A percentile compares a stretch with the other conserved stretches of the same genome.
These are phyloP conservation scores for Fusarium sp. DNA, from an alignment of 2,329 filamentous ascomycete genomes.

Conservation along the genomic window DNA sequence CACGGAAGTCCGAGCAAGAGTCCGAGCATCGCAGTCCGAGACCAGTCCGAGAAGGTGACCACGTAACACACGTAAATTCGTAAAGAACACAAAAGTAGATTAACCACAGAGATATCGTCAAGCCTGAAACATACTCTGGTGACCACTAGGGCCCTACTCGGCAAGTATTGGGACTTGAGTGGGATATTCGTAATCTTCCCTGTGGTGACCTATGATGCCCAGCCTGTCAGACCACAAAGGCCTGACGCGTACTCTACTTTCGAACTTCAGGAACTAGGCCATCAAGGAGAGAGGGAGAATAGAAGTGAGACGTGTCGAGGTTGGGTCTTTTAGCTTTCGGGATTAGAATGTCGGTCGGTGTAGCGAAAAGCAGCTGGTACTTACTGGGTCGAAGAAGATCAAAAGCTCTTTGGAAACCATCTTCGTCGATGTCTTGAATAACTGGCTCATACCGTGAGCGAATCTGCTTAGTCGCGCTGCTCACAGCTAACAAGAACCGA, in stretches of 20 bases:
- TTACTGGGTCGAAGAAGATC: constrained; percentile 58
- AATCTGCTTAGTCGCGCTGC: constrained; percentile 58
- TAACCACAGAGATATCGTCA: no score
- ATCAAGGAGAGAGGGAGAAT: constrained; percentile 1
- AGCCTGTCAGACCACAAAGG: not conserved
- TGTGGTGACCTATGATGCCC: no score
- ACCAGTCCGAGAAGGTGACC: no score
- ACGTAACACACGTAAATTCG: no score
- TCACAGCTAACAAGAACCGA: constrained; percentile 58
- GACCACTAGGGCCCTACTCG: no score
- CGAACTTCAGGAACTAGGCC: not conserved
- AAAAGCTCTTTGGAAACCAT: constrained; percentile 62
- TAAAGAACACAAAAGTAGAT: no score
- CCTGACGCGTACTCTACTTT: constrained; percentile 2
- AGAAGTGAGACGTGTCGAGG: constrained; percentile 1
- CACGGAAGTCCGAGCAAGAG: no score
- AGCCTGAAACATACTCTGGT: no score
- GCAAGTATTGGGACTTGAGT: no score
- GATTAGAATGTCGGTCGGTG: not conserved
- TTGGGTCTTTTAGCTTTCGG: not conserved
- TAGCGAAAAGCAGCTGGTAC: constrained; percentile 8
- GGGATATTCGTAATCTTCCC: no score
- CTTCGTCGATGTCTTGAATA: constrained; percentile 59
- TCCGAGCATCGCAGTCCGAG: no score
- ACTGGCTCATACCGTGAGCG: constrained; percentile 56